Evolutionary conservation across 2,329 filamentous ascomycete genomes (phyloP), one percentile per base, ranked within the genome.

Genomic region (Diplodia sapinea): DNA sequence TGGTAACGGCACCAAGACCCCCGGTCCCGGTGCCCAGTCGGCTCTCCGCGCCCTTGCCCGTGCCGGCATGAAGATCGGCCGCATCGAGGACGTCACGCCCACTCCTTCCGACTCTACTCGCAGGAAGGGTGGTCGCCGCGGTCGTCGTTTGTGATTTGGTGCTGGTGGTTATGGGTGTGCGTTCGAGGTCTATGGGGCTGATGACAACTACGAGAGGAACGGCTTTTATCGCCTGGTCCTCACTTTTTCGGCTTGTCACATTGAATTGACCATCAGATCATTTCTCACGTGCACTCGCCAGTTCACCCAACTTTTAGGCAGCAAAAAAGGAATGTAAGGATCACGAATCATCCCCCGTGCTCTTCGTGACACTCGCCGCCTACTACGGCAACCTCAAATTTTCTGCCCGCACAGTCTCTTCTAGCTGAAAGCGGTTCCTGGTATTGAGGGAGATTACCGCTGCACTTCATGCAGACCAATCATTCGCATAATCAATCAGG

Each of bases 81-180:
- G 95, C 82, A 99, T 99, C 80, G 95, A 99, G 91, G 95, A 99
- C 83, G 95, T 99, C 74, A 99, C 96, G 78, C 95, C 95, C 79
- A 99, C 95, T 71, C 95, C 96, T 78, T 99, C 95, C 84, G 95
- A 99, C 86, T 97, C 93, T 83, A 99, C 95, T 80, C 92, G 95
- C 86, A 94, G 94, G 88, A 99, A 99, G 93, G 95, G 95, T 88
- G 95, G 95, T 97, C 94, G 95, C 86, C 94, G 95, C 92, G 95
- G 95, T 98, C 95, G 95, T 87, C 94, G 95, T 97, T 92, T 99
- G 85, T 99, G 87, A 92, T 85, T 82, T 79, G 81, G 72, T 82
- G 77, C 78, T 73, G 69, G 83, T 86, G 86, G 85, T 84, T 84
- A 85, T 87, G 87, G 68, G 50, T 70, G 64, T 59, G 66, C 57